A percentile compares a stretch with the other conserved stretches of the same genome.
Conservation (phyloP, 371 early-diverging fungal species). For the Haplosporangium sp. region DNA sequence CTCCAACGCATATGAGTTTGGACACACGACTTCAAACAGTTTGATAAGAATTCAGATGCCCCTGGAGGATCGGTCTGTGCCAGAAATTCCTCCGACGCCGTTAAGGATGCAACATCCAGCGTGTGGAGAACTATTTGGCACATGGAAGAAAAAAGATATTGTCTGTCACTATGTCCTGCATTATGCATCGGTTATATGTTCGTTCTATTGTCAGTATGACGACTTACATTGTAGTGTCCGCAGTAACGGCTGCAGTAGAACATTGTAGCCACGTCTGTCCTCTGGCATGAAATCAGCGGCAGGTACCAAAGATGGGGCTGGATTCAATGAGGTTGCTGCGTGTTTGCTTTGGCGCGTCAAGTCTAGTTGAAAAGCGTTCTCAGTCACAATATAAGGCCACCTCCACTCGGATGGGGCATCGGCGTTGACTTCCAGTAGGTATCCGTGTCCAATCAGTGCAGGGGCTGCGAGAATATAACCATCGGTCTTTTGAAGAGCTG, state of each 20-base stretch:
- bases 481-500: background rate
- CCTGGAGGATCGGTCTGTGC: background rate
- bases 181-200: too few species aligned
- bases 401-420: constrained; percentile 22
- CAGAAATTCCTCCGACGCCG: background rate
- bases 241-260: constrained; percentile 15
- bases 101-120: background rate
- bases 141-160: background rate
- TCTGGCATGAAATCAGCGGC: constrained; percentile 18
- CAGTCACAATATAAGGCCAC: constrained; percentile 42
- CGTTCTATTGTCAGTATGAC: background rate
- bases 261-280: constrained; percentile 14
- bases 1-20: constrained; percentile 39
- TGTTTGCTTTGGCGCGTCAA: too few species aligned
- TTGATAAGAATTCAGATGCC: background rate
- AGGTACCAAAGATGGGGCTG: background rate
- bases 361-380: background rate
- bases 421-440: constrained; percentile 6
- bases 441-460: constrained; percentile 35
- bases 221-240: constrained; percentile 21
- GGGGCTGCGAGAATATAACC: constrained; percentile 14
- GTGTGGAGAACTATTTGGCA: constrained; percentile 18
- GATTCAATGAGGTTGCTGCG: background rate
- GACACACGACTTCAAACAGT: constrained; percentile 6
- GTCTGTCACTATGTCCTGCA: too few species aligned